Evolutionary conservation across 257 asterid species (phyloP), one percentile per base, ranked within the genome.

Genomic region (Penstemon davidsonii): DNA sequence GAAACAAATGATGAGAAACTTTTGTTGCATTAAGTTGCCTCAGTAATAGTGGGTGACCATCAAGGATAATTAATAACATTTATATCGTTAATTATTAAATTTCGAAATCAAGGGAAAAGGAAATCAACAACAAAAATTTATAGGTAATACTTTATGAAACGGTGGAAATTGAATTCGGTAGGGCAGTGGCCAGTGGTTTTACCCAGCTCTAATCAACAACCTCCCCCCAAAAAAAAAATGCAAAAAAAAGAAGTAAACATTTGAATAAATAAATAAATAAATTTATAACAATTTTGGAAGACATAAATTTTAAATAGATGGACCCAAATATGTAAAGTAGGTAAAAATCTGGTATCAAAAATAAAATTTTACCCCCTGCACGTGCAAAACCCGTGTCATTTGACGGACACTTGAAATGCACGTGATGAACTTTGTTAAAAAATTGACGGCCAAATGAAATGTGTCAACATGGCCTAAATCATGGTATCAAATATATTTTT

Each of bases 141-240:
- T 25, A 25, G 33, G 1, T 2, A 25, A 25, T 25, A 25, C 1
- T 25, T 25, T 25, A 25, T 25, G 33, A 25, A 25, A 25, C 33
- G 33, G 33, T 25, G 33, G 33, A 46, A 40, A 51, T 67, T 57
- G 49, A 36, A 55, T 67, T 44, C 37, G 63, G 44, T 36, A 55
- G 39, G 71, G 52, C 55, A 6, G n/a, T 5, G 33, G 2, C 1
- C 55, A 6, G n/a, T 5, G 33, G 2, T 25, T 18, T 19, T 58
- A 18, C 55, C 54, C 4, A 55, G 73, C 58, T 38, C 49, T 44
- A 41, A 74, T 67, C 70, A 25, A 25, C 66, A 61, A 68, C 74
- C 55, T 0, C 42, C 61, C 44, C 61, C 55, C 67, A 61, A 44
- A 3, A 7, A 7, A 1, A 52, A 13, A 65, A 13, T n/a, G n/a